Conservation (phyloP, 2,329 filamentous ascomycete genomes). For the Aspergillus luchuensis region DNA sequence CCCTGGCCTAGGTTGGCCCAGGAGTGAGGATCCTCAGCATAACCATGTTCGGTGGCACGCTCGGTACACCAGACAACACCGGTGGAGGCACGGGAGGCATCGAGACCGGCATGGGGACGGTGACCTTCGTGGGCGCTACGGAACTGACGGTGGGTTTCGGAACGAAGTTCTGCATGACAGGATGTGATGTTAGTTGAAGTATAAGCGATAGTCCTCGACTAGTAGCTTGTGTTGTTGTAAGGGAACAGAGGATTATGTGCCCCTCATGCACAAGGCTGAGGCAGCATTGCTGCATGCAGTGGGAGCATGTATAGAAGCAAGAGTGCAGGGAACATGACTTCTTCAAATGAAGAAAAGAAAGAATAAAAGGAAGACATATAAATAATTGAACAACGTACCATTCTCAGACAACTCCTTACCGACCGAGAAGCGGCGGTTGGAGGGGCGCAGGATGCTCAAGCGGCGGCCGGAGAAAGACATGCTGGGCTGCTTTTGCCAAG, state of each 20-base stretch:
- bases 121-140: conserved; percentile 88
- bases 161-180: conserved; percentile 66
- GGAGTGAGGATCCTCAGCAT: conserved; percentile 72
- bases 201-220: too few relatives aligned
- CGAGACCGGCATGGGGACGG: conserved; percentile 85
- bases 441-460: conserved; percentile 46
- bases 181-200: conserved; percentile 5
- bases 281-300: neutral
- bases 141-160: conserved; percentile 85
- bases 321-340: neutral
- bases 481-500: conserved; percentile 14
- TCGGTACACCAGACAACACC: conserved; percentile 79
- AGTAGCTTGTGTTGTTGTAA: neutral
- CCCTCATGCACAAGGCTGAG: neutral
- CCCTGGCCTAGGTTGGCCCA: conserved; percentile 97
- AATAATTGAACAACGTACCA: conserved; percentile 36
- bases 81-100: conserved; percentile 83
- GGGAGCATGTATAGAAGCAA: too few relatives aligned
- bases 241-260: neutral
- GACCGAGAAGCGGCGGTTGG: conserved; percentile 44
- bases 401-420: conserved; percentile 49
- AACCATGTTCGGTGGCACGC: conserved; percentile 85
- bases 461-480: conserved; percentile 53
- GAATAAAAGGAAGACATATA: neutral
- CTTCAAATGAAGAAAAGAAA: neutral